A percentile compares a stretch with the other conserved stretches of the same genome.
These are phyloP conservation scores for Nakataea oryzae DNA, from an alignment of 2,329 filamentous ascomycete species.

Conservation along the genomic window DNA sequence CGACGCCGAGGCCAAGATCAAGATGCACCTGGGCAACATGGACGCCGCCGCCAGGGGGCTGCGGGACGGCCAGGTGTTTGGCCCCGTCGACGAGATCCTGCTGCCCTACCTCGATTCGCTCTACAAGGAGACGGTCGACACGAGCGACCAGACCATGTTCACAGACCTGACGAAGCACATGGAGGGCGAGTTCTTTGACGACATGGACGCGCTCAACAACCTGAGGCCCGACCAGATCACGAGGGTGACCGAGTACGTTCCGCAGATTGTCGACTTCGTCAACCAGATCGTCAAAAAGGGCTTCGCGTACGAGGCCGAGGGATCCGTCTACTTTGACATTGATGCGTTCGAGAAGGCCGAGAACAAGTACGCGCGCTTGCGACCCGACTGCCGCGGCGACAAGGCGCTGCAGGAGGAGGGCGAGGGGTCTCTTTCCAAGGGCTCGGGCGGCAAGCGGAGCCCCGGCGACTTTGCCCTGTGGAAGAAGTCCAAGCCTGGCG, in stretches of 20 bases:
- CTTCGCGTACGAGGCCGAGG: conserved; percentile 73
- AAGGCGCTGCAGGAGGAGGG: conserved; percentile 78
- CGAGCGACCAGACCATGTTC: conserved; percentile 62
- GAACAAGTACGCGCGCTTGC: conserved; percentile 74
- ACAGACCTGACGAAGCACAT: conserved; percentile 77
- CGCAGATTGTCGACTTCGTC: conserved; percentile 78
- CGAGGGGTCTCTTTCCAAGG: conserved; percentile 67
- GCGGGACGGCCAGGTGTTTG: conserved; percentile 28
- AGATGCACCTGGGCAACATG: conserved; percentile 18
- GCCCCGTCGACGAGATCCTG: conserved; percentile 54
- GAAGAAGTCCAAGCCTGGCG: conserved; percentile 86
- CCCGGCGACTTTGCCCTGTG: conserved; percentile 83
- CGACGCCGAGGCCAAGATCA: conserved; percentile 15
- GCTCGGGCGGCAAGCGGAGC: conserved; percentile 56
- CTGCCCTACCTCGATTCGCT: conserved; percentile 72
- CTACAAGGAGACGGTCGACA: conserved; percentile 52
- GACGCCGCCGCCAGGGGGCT: conserved; percentile 4
- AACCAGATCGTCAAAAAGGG: conserved; percentile 74
- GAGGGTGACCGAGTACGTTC: conserved; percentile 85
- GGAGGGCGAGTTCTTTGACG: conserved; percentile 78
- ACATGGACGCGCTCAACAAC: conserved; percentile 82
- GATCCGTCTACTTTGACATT: conserved; percentile 93
- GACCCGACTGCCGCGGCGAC: conserved; percentile 78
- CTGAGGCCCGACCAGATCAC: conserved; percentile 73
- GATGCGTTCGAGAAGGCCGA: conserved; percentile 72